Base-by-base conservation (phyloP, 2,329 filamentous ascomycete genomes). In the Beauveria rudraprayagi region DNA sequence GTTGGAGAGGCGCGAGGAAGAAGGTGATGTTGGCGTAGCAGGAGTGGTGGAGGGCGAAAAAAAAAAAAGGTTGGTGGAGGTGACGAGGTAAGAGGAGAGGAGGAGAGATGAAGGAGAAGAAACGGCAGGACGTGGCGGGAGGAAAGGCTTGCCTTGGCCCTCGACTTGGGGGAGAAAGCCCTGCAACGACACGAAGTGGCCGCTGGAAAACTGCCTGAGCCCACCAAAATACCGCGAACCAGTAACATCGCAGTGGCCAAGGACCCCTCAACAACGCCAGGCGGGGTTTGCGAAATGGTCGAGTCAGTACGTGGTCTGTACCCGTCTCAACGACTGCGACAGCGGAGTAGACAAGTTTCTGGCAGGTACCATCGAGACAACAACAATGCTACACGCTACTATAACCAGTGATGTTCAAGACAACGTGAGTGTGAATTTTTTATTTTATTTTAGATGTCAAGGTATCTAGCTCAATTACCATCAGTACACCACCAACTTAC, bases 101-200 rank as follows among this genome's bases (percentile, higher is more conserved):
- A 17, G 51, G 10, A 56, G 47, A 19, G 40, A 48, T 41, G 19
- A 41, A 53, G 44, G 40, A 52, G 79, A 84, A 85, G 19, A 55
- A 56, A 46, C 26, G 58, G 50, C 47, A 60, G 62, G 53, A 47
- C 48, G 56, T 41, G 28, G 26, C 3, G 30, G 55, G 26, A 40
- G 46, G n/a, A 17, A 17, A 19, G 28, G 44, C 34, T 14, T 37
- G 14, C 34, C 14, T 37, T 37, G 34, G 34, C 34, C 34, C 11
- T 16, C 16, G 22, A 7, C n/a, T n/a, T 30, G 37, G 46, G 46
- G 22, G 22, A 26, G 47, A 14, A 22, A 56, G 40, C 41, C 17
- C 41, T 43, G 24, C 3, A 43, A 44, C 4, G 16, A 52, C 22
- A 7, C 34, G 34, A 37, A 14, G 5, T 14, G 30, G 22, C 11